These are phyloP conservation scores for Blastocystis sp. DNA, from an alignment of 352 stramenopile genomes.

Conservation along the genomic window DNA sequence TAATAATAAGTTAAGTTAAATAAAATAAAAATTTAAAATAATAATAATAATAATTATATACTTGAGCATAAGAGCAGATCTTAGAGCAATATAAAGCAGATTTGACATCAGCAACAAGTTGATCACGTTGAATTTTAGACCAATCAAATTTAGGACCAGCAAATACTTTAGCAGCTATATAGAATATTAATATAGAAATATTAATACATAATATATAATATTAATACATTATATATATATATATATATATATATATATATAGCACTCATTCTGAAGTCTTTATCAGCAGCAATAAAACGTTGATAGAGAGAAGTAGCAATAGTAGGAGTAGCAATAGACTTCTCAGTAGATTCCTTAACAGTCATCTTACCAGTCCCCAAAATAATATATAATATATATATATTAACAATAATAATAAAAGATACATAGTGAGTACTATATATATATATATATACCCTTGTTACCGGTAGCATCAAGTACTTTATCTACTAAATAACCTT, in stretches of 20 bases:
- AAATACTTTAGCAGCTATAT: slow-evolving; percentile 9
- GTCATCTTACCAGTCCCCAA: slow-evolving; percentile 43
- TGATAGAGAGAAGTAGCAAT: slow-evolving; percentile 84
- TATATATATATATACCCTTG: slow-evolving; percentile 88
- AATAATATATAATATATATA: not conserved
- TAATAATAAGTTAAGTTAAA: too few relatives aligned
- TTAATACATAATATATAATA: slow-evolving; percentile 47
- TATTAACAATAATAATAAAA: not conserved
- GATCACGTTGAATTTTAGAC: slow-evolving; percentile 59
- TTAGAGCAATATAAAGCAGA: slow-evolving; percentile 88
- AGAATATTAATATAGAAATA: too few relatives aligned
- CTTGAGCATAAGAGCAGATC: slow-evolving; percentile 90
- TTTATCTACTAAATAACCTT: slow-evolving; percentile 69
- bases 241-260: too few relatives aligned
- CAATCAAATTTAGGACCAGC: slow-evolving; percentile 21
- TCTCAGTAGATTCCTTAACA: slow-evolving; percentile 64
- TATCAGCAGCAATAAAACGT: slow-evolving; percentile 78
- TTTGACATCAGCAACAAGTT: slow-evolving; percentile 83
- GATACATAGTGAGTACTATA: not conserved
- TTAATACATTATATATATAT: too few relatives aligned
- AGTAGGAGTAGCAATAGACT: slow-evolving; percentile 77
- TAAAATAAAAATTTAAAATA: too few relatives aligned
- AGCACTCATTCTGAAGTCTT: slow-evolving; percentile 67
- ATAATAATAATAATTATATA: too few relatives aligned
- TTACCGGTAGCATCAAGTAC: slow-evolving; percentile 95